Conservation (phyloP, 345 rosid genomes). For the Arabis alpina region DNA sequence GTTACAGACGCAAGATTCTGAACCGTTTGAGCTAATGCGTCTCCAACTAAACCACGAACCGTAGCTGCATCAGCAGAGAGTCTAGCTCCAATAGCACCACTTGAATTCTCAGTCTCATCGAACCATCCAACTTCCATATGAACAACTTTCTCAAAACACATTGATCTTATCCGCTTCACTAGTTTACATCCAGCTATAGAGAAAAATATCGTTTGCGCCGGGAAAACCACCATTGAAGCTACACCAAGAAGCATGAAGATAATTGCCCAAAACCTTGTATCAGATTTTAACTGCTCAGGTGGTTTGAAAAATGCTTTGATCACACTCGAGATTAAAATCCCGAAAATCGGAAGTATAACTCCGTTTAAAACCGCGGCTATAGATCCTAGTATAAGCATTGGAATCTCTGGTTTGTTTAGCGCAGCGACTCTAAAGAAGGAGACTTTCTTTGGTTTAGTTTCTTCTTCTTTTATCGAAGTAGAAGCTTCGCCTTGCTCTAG, state of each 20-base stretch:
- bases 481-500: slow-evolving; percentile 43
- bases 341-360: slow-evolving; percentile 60
- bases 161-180: slow-evolving; percentile 63
- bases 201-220: slow-evolving; percentile 62
- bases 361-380: slow-evolving; percentile 60
- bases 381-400: slow-evolving; percentile 61
- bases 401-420: slow-evolving; percentile 86
- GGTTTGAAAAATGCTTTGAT: slow-evolving; percentile 64
- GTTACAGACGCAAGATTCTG: slow-evolving; percentile 63
- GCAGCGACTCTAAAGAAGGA: slow-evolving; percentile 60
- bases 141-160: slow-evolving; percentile 86
- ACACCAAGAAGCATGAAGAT: slow-evolving; percentile 64
- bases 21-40: slow-evolving; percentile 64
- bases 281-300: slow-evolving; percentile 60
- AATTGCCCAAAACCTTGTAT: slow-evolving; percentile 70
- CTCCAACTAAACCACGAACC: slow-evolving; percentile 77
- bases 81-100: slow-evolving; percentile 81
- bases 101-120: slow-evolving; percentile 79
- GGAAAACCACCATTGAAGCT: slow-evolving; percentile 54
- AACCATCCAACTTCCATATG: slow-evolving; percentile 89
- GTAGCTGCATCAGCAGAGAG: slow-evolving; percentile 86
- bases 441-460: slow-evolving; percentile 45
- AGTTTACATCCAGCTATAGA: slow-evolving; percentile 72
- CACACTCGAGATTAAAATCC: slow-evolving; percentile 56
- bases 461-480: slow-evolving; percentile 29